Percentiles rank a stretch among this genome's conserved stretches.
These are phyloP conservation scores for Ceratocystis diversiconidia DNA, from an alignment of 2,329 filamentous ascomycete species.

Conservation along the genomic window DNA sequence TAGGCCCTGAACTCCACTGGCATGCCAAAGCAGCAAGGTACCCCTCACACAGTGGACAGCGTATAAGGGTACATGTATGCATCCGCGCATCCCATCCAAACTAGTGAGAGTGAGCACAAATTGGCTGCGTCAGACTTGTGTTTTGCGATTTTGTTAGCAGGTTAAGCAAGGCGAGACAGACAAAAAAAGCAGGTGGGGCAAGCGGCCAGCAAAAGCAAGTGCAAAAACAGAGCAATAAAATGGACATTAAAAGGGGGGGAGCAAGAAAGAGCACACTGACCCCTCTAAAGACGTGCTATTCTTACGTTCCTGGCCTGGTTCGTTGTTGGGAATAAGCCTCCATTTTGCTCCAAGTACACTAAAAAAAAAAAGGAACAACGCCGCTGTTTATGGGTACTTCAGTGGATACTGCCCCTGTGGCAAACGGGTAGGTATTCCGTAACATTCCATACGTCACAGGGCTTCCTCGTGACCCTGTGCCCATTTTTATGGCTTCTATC, in stretches of 20 bases:
- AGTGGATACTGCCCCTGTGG: conserved; percentile 8
- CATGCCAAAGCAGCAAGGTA: neutral
- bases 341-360: too few relatives aligned
- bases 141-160: neutral
- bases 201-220: neutral
- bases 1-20: neutral
- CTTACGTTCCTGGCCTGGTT: neutral
- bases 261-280: neutral
- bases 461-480: neutral
- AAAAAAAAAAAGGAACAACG: neutral
- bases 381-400: neutral
- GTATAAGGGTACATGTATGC: neutral
- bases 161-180: neutral
- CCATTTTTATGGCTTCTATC: neutral
- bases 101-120: neutral
- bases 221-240: neutral
- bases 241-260: neutral
- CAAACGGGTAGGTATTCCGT: neutral
- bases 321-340: neutral
- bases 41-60: neutral
- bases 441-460: neutral
- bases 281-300: neutral
- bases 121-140: neutral
- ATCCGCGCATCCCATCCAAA: neutral
- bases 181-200: neutral